Evolutionary conservation across 2,329 filamentous ascomycete genomes (phyloP).

Genomic region (Trichoderma lentiforme): DNA sequence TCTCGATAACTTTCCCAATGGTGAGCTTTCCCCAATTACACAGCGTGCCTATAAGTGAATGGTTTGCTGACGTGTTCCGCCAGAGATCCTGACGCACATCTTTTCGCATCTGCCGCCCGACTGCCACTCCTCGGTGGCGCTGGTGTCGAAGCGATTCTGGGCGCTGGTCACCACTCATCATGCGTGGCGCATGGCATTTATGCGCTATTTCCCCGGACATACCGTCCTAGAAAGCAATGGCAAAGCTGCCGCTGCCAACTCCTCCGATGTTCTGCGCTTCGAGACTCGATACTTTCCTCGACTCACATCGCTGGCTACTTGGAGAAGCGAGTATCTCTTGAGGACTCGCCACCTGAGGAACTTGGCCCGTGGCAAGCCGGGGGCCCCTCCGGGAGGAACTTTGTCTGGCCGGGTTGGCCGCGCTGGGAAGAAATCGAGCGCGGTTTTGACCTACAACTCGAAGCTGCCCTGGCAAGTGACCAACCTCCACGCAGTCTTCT

Average conservation of each 20-base stretch:
- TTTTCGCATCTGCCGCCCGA: conserved; percentile 85
- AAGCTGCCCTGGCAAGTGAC: conserved; percentile 77
- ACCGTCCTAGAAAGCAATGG: conserved; percentile 36
- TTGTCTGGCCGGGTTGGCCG: conserved; percentile 47
- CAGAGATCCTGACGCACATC: conserved; percentile 89
- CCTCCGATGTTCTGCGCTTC: conserved; percentile 57
- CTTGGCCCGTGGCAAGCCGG: conserved; percentile 76
- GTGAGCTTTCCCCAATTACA: conserved; percentile 47
- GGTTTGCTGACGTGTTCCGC: conserved; percentile 20
- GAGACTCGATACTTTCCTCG: conserved; percentile 79
- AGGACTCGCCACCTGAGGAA: conserved; percentile 81
- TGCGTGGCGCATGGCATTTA: conserved; percentile 90
- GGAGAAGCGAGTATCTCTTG: conserved; percentile 93
- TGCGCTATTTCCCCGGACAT: conserved; percentile 82
- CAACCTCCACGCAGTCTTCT: conserved; percentile 74
- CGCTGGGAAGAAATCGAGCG: conserved; percentile 63
- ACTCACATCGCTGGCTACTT: conserved; percentile 80
- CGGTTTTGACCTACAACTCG: conserved; percentile 81
- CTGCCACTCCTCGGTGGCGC: conserved; percentile 75
- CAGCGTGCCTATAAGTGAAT: not conserved
- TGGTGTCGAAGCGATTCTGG: conserved; percentile 87
- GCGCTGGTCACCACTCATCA: conserved; percentile 84
- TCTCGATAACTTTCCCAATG: conserved; percentile 71
- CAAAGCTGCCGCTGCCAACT: conserved; percentile 35
- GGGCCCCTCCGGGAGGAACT: conserved; percentile 51